These are phyloP conservation scores for Phialophora macrospora DNA, from an alignment of 2,329 filamentous ascomycete genomes.

Conservation along the genomic window DNA sequence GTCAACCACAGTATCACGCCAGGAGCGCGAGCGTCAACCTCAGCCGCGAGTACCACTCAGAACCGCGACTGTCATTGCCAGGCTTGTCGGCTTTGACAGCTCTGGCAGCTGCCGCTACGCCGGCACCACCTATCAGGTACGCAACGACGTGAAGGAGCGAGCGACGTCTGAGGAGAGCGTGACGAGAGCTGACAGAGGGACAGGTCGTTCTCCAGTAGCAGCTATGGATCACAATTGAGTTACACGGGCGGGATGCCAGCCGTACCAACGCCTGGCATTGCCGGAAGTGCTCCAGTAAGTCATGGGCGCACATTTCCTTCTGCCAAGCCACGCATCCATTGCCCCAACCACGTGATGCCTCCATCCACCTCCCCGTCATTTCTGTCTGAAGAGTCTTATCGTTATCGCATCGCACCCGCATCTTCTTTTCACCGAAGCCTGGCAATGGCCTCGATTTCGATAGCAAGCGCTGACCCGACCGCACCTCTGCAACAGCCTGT, in stretches of 20 bases:
- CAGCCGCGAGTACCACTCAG: constrained; percentile 33
- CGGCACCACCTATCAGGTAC: constrained; percentile 60
- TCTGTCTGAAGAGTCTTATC: constrained; percentile 49
- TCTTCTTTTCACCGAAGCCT: constrained; percentile 6
- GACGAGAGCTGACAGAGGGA: background rate
- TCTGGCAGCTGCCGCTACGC: constrained; percentile 56
- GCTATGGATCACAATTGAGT: constrained; percentile 65
- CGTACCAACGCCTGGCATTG: constrained; percentile 39
- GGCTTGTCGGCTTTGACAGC: constrained; percentile 65
- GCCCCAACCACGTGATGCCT: background rate
- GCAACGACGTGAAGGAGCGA: constrained; percentile 37
- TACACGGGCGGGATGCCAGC: constrained; percentile 34
- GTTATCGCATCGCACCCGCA: constrained; percentile 38
- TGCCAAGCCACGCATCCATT: background rate
- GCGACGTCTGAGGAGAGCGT: background rate
- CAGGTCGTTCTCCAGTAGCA: constrained; percentile 60
- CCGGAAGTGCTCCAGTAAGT: constrained; percentile 49
- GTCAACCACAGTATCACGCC: constrained; percentile 45
- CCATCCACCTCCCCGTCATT: constrained; percentile 35
- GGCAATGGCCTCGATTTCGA: constrained; percentile 50
- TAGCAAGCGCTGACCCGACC: constrained; percentile 52
- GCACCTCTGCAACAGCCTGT: constrained; percentile 79
- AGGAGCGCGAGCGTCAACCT: constrained; percentile 50
- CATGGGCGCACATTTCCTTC: background rate
- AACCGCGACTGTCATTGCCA: constrained; percentile 53